Evolutionary conservation across 1,284 basidiomycete genomes (phyloP).

Genomic region (Ceratobasidium sp.): DNA sequence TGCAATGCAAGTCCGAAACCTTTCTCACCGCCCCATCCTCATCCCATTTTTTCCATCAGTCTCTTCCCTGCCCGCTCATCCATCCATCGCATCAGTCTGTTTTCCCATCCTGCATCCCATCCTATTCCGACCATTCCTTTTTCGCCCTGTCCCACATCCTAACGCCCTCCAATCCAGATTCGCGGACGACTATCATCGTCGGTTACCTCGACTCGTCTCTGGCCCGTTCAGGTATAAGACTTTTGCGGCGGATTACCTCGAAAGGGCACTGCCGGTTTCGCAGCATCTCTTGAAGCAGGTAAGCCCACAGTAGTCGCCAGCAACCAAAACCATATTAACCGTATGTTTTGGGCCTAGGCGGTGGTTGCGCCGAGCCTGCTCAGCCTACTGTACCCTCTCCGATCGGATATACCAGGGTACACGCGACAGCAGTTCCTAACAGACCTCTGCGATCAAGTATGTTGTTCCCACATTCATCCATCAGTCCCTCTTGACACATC

Average conservation of each 20-base stretch:
- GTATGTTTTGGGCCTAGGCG: slow-evolving; percentile 32
- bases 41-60: background rate
- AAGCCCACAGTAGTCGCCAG: background rate
- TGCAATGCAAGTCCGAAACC: slow-evolving; percentile 10
- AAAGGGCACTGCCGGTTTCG: slow-evolving; percentile 45
- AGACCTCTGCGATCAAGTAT: slow-evolving; percentile 49
- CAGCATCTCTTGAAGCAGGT: slow-evolving; percentile 36
- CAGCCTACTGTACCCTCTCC: slow-evolving; percentile 51
- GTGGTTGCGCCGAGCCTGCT: slow-evolving; percentile 53
- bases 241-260: slow-evolving; percentile 50
- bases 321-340: slow-evolving; percentile 5
- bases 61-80: background rate
- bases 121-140: slow-evolving; percentile 7
- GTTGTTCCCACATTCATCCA: background rate
- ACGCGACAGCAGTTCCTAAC: slow-evolving; percentile 50
- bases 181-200: slow-evolving; percentile 51
- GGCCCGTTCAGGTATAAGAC: slow-evolving; percentile 52
- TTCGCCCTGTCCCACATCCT: slow-evolving; percentile 8
- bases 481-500: background rate
- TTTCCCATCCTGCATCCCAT: too few relatives aligned
- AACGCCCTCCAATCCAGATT: slow-evolving; percentile 46
- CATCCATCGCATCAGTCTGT: too few relatives aligned
- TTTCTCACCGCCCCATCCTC: background rate
- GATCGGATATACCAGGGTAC: slow-evolving; percentile 51
- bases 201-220: slow-evolving; percentile 51